Evolutionary conservation across 1,284 basidiomycete genomes (phyloP).

Genomic region (Amylostereum areolatum): DNA sequence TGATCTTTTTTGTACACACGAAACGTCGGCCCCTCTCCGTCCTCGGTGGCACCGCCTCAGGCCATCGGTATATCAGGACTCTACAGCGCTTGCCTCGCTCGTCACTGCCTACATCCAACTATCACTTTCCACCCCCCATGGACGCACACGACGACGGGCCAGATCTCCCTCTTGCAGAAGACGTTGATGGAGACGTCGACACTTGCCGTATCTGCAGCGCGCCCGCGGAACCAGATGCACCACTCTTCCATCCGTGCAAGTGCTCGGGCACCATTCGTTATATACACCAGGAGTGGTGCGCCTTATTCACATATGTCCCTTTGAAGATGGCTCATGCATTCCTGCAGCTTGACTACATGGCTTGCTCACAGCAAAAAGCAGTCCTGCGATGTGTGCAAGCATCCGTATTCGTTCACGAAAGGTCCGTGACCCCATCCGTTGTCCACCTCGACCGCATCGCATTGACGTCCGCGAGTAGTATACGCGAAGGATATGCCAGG

Average conservation of each 20-base stretch:
- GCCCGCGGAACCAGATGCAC: slow-evolving; percentile 81
- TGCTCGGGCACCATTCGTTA: slow-evolving; percentile 95
- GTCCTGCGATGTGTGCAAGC: slow-evolving; percentile 95
- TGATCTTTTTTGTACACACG: too few relatives aligned
- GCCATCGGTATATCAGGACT: too few relatives aligned
- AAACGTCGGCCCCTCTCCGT: too few relatives aligned
- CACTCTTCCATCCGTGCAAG: slow-evolving; percentile 94
- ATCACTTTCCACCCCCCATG: too few relatives aligned
- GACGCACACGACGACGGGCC: too few relatives aligned
- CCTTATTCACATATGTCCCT: slow-evolving; percentile 5
- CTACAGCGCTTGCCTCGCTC: too few relatives aligned
- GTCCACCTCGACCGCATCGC: not conserved
- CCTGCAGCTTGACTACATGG: slow-evolving; percentile 83
- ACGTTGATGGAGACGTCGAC: slow-evolving; percentile 35
- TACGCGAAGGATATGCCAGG: slow-evolving; percentile 86
- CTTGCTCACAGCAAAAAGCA: slow-evolving; percentile 92
- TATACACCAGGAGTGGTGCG: slow-evolving; percentile 93
- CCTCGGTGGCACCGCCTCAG: too few relatives aligned
- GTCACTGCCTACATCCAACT: too few relatives aligned
- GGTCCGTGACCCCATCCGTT: slow-evolving; percentile 37
- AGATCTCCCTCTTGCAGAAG: too few relatives aligned
- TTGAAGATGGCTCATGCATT: slow-evolving; percentile 8
- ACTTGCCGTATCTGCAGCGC: slow-evolving; percentile 90
- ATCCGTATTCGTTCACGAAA: slow-evolving; percentile 89
- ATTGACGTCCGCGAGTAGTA: slow-evolving; percentile 42